A percentile compares a stretch with the other conserved stretches of the same genome.
These are phyloP conservation scores for Fusarium equiseti DNA, from an alignment of 2,329 filamentous ascomycete genomes.

Conservation along the genomic window DNA sequence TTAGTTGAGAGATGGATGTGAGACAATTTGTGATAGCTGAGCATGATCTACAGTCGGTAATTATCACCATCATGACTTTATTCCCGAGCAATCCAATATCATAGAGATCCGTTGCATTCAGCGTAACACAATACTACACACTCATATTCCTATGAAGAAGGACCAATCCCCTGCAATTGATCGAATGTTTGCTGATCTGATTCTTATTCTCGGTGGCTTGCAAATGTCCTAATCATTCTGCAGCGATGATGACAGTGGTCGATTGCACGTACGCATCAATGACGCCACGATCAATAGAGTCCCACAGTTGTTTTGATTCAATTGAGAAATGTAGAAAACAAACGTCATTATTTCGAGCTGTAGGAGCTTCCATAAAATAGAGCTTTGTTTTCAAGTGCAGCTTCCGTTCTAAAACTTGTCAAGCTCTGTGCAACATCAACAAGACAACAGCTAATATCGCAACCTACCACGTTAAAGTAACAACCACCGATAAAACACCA, in stretches of 20 bases:
- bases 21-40: background rate
- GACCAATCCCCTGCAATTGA: background rate
- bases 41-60: background rate
- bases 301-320: conserved; percentile 23
- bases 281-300: conserved; percentile 39
- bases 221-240: background rate
- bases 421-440: background rate
- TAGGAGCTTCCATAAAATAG: background rate
- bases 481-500: background rate
- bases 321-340: conserved; percentile 7
- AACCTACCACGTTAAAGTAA: background rate
- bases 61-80: background rate
- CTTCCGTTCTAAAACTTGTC: background rate
- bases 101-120: too few species aligned
- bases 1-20: background rate
- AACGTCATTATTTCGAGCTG: conserved; percentile 9
- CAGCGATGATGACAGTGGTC: conserved; percentile 30
- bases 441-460: background rate
- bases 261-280: conserved; percentile 41
- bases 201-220: background rate
- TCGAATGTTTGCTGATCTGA: background rate
- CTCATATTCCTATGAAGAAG: background rate
- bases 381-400: background rate
- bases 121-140: too few species aligned
- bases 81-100: background rate